Base-by-base conservation (phyloP, 2,329 filamentous ascomycete species). In the Diaporthe australafricana region DNA sequence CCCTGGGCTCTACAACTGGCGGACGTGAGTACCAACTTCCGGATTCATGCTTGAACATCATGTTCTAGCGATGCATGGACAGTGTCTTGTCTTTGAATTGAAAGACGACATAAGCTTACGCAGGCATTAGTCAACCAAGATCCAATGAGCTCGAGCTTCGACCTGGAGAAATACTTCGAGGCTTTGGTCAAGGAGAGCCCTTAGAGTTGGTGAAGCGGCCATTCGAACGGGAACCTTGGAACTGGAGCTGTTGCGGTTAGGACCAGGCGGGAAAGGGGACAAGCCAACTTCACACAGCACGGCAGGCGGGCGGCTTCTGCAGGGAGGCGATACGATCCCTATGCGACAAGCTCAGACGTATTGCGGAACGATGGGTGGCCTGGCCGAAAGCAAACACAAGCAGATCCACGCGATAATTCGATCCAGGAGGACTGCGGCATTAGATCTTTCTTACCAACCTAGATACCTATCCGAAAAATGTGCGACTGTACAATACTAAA, bases 141-240 rank as follows among this genome's bases (percentile, higher is more conserved):
- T 85, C 92, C 92, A 73, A 90, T 92, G 80, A 91, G 96, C 86
- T 91, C 95, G 80, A 94, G 95, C 80, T 98, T 98, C 86, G 95
- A 99, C 82, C 88, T 98, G 78, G 96, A 98, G 87, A 91, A 93
- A 78, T 94, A 90, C 83, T 85, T 98, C 83, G 89, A 90, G 79
- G 87, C 89, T 78, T 84, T 94, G 78, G 78, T 83, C 76, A 83
- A 86, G 81, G 82, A 88, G 80, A 88, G 83, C 79, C 81, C 86
- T 77, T 89, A 85, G 82, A 52, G 75, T 35, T 65, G 70, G 73
- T 73, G 65, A 74, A 62, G 55, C 74, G 75, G 55, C 68, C 56
- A 65, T 70, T 76, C 76, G 77, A 77, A 76, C 76, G 74, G 73
- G 53, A 48, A 52, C 40, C 65, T 32, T 35, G 47, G 27, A 53